These are phyloP conservation scores for Pezicula carpinea DNA, from an alignment of 2,329 filamentous ascomycete species.

Conservation along the genomic window DNA sequence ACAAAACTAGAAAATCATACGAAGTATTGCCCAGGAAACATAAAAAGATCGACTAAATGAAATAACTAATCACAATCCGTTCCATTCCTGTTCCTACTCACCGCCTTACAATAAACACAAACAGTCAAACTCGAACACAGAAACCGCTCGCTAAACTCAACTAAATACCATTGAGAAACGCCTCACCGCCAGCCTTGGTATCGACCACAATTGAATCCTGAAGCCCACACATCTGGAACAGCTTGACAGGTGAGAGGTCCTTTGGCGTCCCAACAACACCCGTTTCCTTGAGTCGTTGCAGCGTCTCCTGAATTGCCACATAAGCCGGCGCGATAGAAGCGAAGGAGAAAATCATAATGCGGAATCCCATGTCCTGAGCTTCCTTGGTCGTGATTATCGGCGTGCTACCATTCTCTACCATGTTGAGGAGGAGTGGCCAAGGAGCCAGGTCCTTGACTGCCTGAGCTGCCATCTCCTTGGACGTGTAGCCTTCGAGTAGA, in stretches of 20 bases:
- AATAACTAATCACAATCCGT: no score
- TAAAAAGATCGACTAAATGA: no score
- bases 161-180: constrained; percentile 3
- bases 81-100: no score
- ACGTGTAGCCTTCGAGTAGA: constrained; percentile 53
- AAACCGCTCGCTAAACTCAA: not conserved
- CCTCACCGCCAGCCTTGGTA: constrained; percentile 1
- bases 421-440: constrained; percentile 49
- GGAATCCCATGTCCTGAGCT: constrained; percentile 49
- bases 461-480: constrained; percentile 41
- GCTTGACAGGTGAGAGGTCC: constrained; percentile 27
- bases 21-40: no score
- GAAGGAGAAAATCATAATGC: constrained; percentile 52
- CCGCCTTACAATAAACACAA: no score
- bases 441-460: constrained; percentile 41
- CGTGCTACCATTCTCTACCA: constrained; percentile 49
- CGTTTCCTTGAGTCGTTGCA: constrained; percentile 33
- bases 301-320: constrained; percentile 33
- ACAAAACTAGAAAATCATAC: no score
- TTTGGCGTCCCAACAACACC: constrained; percentile 39
- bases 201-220: constrained; percentile 46
- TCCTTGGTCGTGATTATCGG: constrained; percentile 46
- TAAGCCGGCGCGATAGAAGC: constrained; percentile 44
- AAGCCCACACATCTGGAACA: constrained; percentile 46
- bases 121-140: not conserved